These are phyloP conservation scores for Annulohypoxylon maeteangense DNA, from an alignment of 495 filamentous ascomycete genomes.

Conservation along the genomic window DNA sequence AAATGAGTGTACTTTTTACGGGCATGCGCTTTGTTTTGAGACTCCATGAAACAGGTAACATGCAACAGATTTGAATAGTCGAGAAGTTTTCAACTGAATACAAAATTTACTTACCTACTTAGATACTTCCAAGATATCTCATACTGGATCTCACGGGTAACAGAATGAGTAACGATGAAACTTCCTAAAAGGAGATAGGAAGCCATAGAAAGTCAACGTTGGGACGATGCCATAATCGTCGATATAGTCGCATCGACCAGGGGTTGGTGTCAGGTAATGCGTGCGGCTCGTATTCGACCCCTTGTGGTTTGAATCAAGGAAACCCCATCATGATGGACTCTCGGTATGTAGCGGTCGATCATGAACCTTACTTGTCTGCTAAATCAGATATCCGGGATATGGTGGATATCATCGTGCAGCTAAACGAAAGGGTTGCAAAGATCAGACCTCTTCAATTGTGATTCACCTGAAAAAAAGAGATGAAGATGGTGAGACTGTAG, in stretches of 20 bases:
- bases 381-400: slow-evolving; percentile 12
- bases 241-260: slow-evolving; percentile 38
- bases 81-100: not conserved
- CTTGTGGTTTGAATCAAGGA: slow-evolving; percentile 28
- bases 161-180: slow-evolving; percentile 15
- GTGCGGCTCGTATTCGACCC: slow-evolving; percentile 39
- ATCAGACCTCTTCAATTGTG: not conserved
- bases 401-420: slow-evolving; percentile 3
- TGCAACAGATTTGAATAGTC: not conserved
- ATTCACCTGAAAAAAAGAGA: not conserved
- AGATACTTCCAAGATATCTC: too few relatives aligned
- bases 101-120: not conserved
- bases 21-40: slow-evolving; percentile 1
- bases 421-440: not conserved
- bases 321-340: slow-evolving; percentile 20
- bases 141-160: slow-evolving; percentile 3
- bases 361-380: slow-evolving; percentile 19
- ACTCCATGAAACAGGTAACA: not conserved
- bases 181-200: slow-evolving; percentile 22
- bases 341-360: slow-evolving; percentile 31
- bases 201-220: slow-evolving; percentile 14
- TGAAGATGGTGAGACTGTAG: slow-evolving; percentile 23
- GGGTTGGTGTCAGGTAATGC: slow-evolving; percentile 49
- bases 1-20: slow-evolving; percentile 16
- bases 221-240: slow-evolving; percentile 29